A percentile compares a stretch with the other conserved stretches of the same genome.
phyloP scores from a whole-genome alignment of 768 basidiomycete species.

The Tulasnella sp. region DNA sequence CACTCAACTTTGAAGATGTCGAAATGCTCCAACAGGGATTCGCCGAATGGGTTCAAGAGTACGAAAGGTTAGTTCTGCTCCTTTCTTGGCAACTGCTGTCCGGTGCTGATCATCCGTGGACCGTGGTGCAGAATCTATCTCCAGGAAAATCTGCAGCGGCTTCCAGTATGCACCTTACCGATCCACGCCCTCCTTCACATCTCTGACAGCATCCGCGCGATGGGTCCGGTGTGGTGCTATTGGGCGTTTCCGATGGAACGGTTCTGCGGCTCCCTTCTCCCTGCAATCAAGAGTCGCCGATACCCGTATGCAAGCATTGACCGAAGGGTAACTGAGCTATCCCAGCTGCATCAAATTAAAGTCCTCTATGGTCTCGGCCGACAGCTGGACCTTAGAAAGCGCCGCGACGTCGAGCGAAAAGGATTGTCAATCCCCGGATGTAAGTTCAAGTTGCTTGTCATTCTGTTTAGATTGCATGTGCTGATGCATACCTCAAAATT shows the following conservation, averaged over 20 bases:
- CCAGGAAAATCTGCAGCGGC: slow-evolving; percentile 28
- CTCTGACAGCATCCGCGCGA: slow-evolving; percentile 29
- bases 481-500: neutral
- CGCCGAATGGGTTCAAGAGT: slow-evolving; percentile 25
- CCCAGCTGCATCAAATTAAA: neutral
- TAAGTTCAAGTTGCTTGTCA: neutral
- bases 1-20: neutral
- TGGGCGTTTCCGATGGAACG: slow-evolving; percentile 18
- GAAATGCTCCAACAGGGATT: neutral
- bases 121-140: slow-evolving; percentile 29
- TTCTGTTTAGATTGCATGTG: neutral
- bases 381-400: neutral
- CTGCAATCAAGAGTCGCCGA: neutral
- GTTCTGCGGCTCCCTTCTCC: neutral
- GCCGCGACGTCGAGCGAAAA: neutral
- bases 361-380: neutral
- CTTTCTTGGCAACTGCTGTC: neutral
- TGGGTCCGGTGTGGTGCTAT: slow-evolving; percentile 10
- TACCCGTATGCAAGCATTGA: slow-evolving; percentile 5
- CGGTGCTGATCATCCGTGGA: no score
- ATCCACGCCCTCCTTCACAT: slow-evolving; percentile 35
- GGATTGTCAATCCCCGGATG: neutral
- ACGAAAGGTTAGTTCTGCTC: slow-evolving; percentile 33
- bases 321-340: neutral
- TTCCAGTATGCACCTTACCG: slow-evolving; percentile 30